Percentiles rank a stretch among this genome's conserved stretches.
Conservation (phyloP, 2,329 filamentous ascomycete species). For the Thielaviopsis punctulata region DNA sequence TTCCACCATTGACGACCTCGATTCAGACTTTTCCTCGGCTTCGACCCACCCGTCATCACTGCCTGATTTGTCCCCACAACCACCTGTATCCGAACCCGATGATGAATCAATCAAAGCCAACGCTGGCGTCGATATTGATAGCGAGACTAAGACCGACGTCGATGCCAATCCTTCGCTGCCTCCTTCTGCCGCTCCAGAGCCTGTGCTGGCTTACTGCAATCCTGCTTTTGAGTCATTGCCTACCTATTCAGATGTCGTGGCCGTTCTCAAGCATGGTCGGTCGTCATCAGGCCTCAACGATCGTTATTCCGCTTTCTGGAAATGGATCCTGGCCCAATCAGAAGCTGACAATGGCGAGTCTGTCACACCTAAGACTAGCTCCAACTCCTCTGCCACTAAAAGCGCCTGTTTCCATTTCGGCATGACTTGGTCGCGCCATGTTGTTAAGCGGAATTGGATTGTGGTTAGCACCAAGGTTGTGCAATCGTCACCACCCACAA, state of each 20-base stretch:
- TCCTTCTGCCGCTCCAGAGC: neutral
- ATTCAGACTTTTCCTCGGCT: slow-evolving; percentile 4
- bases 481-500: slow-evolving; percentile 11
- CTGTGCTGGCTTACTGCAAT: slow-evolving; percentile 21
- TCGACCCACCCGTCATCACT: slow-evolving; percentile 5
- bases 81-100: neutral
- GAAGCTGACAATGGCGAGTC: neutral
- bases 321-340: slow-evolving; percentile 18
- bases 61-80: neutral
- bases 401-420: slow-evolving; percentile 18
- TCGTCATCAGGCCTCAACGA: slow-evolving; percentile 12
- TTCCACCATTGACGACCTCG: slow-evolving; percentile 8
- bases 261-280: slow-evolving; percentile 4
- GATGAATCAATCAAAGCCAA: neutral
- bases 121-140: neutral
- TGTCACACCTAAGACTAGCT: neutral
- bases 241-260: slow-evolving; percentile 17
- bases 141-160: neutral
- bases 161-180: neutral
- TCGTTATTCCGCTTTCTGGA: slow-evolving; percentile 22
- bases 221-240: slow-evolving; percentile 18
- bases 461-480: slow-evolving; percentile 24
- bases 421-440: slow-evolving; percentile 22
- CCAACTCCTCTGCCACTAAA: slow-evolving; percentile 15
- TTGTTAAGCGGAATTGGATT: slow-evolving; percentile 21